Conservation (phyloP, 2,329 filamentous ascomycete species). For the Trichoderma citrinoviride region DNA sequence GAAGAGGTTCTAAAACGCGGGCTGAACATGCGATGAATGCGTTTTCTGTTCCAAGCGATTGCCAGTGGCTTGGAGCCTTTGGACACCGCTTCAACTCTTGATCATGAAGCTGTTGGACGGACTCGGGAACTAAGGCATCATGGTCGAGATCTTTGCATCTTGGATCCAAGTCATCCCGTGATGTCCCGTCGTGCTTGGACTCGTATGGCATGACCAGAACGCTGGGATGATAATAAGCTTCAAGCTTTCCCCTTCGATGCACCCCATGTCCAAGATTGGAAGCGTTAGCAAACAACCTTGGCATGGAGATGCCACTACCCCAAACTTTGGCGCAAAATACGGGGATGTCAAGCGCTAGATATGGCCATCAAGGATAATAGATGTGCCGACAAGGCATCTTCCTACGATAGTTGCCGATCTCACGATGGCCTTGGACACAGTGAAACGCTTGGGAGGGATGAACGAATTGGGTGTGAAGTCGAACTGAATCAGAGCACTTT, state of each 20-base stretch:
- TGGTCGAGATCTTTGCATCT: not conserved
- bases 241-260: not conserved
- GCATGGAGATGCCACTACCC: not conserved
- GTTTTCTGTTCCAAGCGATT: not conserved
- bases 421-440: not conserved
- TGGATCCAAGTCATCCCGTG: not conserved
- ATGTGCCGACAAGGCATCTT: not conserved
- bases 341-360: not conserved
- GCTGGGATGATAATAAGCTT: constrained; percentile 10
- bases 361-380: constrained; percentile 3
- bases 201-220: not conserved
- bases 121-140: not conserved
- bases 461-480: not conserved
- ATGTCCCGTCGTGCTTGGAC: not conserved
- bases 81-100: not conserved
- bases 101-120: too few relatives aligned
- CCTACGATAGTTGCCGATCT: not conserved
- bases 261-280: not conserved
- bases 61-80: too few relatives aligned
- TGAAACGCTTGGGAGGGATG: not conserved
- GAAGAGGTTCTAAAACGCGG: not conserved
- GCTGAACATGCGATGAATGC: not conserved
- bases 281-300: too few relatives aligned
- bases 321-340: constrained; percentile 2
- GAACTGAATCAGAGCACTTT: not conserved